Evolutionary conservation across 1,139 yeast genomes (phyloP), one percentile per base, ranked within the genome.

Genomic region (Saccharomyces hybrid): DNA sequence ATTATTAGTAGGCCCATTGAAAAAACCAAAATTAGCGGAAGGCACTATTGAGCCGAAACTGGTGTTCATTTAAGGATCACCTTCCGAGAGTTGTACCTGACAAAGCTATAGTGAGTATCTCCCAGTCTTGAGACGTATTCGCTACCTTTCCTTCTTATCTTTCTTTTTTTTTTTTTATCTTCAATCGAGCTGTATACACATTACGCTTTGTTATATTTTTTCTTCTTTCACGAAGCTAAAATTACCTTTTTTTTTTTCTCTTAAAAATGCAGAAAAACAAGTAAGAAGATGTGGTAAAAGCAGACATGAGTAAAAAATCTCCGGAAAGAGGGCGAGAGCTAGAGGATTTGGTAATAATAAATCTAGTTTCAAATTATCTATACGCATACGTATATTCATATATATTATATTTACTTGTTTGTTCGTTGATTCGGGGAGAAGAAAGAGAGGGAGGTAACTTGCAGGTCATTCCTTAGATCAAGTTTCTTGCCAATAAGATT

Each of bases 401-500:
- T 27, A 26, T 27, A 16, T 48, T 8, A 31, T 31, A 26, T 49
- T 31, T 49, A 31, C 19, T 34, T 34, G 26, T 32, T 49, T 19
- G 8, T 31, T 29, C n/a, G 29, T 49, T 34, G n/a, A 12, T 51
- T 38, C 7, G 31, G 16, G n/a, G 27, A 28, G 44, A 9, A 38
- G 27, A 12, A 41, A 27, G 47, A 16, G 26, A 21, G 19, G 28
- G 21, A 49, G 16, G 32, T 9, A 11, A 19, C 24, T 19, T 38
- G 4, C n/a, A 21, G 48, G 31, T n/a, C n/a, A 16, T 12, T 26
- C 9, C 29, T 69, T 79, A 90, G 63, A 91, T 80, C 65, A 89
- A 75, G 56, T 82, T 79, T 76, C 86, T 89, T 55, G 93, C 93
- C 59, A 80, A 75, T 65, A 93, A 79, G 58, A 89, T 78, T 75